Evolutionary conservation across 2,329 filamentous ascomycete genomes (phyloP), one percentile per base, ranked within the genome.

Genomic region (Epichloe glyceriae): DNA sequence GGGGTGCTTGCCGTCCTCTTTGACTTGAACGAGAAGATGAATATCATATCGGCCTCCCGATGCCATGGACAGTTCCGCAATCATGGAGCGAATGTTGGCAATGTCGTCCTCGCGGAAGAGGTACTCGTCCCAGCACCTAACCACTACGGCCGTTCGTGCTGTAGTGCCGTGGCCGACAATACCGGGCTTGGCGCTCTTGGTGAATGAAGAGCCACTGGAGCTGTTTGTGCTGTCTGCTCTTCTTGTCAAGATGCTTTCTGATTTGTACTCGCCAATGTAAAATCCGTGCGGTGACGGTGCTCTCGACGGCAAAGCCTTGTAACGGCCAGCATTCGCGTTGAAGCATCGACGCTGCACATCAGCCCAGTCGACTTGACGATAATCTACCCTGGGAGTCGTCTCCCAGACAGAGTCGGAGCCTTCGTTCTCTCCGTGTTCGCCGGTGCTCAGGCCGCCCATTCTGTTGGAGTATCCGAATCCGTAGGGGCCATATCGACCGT

Each of bases 31-130:
- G 2, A 95, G 76, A 19, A 95, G 76, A 62, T 94, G 86, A 3
- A 95, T 79, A 57, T 93, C 86, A 64, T 95, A 95, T 58, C 91
- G 85, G 35, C 85, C 88, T 22, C 88, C 88, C 5, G 88, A 90
- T 48, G 85, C 83, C 51, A 95, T 72, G 1, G 83, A 79, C 11
- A 95, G 73, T 64, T 96, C 90, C 20, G 83, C 79, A 61, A 96
- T 88, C 67, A 95, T 79, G 34, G 89, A 84, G 33, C 90, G 83
- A 37, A 96, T 67, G 60, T 88, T 88, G 65, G 90, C 80, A 46
- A 91, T 74, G 61, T 93, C 87, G 60, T 95, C 86, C 41, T 85
- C 78, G 10, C 81, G 81, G 74, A 88, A 96, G 8, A 79, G 60
- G 57, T 86, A 94, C 57, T 86, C 85, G 57, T 84, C 81, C 86